These are phyloP conservation scores for Microbotryum lychnidis-dioicae DNA, from an alignment of 1,284 basidiomycete genomes.

Conservation along the genomic window DNA sequence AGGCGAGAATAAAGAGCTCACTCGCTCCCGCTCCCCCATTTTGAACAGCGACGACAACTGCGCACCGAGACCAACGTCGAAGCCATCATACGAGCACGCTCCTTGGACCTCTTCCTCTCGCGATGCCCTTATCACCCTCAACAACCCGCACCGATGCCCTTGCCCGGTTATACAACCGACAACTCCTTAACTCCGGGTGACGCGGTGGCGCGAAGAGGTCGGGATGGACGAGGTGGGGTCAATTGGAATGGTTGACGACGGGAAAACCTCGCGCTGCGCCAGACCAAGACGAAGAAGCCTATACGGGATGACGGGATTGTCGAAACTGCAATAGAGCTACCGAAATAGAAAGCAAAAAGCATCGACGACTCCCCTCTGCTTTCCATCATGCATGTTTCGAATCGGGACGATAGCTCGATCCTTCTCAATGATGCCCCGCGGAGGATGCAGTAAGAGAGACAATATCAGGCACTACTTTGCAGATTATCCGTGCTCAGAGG, in stretches of 20 bases:
- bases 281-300: too few relatives aligned
- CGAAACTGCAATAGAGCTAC: too few relatives aligned
- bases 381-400: too few relatives aligned
- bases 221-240: conserved; percentile 1
- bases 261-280: too few relatives aligned
- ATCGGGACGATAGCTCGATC: too few relatives aligned
- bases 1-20: not conserved
- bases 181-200: not conserved
- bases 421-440: too few relatives aligned
- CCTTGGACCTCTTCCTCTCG: conserved; percentile 17
- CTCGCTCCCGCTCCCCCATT: not conserved
- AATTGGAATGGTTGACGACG: not conserved
- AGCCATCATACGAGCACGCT: conserved; percentile 20
- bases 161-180: not conserved
- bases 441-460: too few relatives aligned
- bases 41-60: conserved; percentile 8
- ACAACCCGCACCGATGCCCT: not conserved
- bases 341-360: too few relatives aligned
- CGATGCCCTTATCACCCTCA: conserved; percentile 21
- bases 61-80: conserved; percentile 18
- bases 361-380: too few relatives aligned
- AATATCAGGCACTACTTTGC: too few relatives aligned
- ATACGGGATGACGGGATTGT: too few relatives aligned
- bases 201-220: not conserved
- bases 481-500: too few relatives aligned